Percentiles rank a stretch among this genome's conserved stretches.
Conservation (phyloP, 202 grass and related monocot genomes). For the Dendrocalamus latiflorus region DNA sequence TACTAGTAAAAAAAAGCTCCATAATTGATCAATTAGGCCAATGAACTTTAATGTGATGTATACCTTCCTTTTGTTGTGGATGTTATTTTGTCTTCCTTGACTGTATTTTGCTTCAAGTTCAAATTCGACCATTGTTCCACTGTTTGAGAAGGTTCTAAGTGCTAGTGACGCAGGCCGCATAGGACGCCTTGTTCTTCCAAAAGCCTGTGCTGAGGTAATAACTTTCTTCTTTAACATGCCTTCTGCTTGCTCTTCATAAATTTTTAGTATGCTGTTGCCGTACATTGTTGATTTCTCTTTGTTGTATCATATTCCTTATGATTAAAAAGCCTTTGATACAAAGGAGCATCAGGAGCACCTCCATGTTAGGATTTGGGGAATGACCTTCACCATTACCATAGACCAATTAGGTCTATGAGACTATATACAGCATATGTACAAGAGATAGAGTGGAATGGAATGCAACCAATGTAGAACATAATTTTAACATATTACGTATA, state of each 20-base stretch:
- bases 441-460: neutral
- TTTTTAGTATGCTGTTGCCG: conserved; percentile 1
- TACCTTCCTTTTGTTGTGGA: neutral
- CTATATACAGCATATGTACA: neutral
- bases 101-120: conserved; percentile 50
- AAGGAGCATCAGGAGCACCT: too few species aligned
- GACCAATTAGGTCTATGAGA: neutral
- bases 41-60: too few species aligned
- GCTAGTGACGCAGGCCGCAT: conserved; percentile 98
- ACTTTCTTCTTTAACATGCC: neutral
- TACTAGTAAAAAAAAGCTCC: neutral
- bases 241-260: conserved; percentile 15
- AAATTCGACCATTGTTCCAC: conserved; percentile 92
- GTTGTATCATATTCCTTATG: neutral
- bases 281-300: conserved; percentile 21
- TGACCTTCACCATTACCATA: neutral
- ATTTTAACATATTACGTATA: neutral
- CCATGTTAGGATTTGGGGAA: too few species aligned
- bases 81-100: conserved; percentile 54
- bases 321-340: neutral
- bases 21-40: neutral
- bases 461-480: neutral
- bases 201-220: conserved; percentile 97
- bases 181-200: conserved; percentile 96
- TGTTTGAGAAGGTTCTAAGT: conserved; percentile 98